A percentile compares a stretch with the other conserved stretches of the same genome.
Conservation (phyloP, 257 asterid genomes). For the Galeopsis tetrahit region DNA sequence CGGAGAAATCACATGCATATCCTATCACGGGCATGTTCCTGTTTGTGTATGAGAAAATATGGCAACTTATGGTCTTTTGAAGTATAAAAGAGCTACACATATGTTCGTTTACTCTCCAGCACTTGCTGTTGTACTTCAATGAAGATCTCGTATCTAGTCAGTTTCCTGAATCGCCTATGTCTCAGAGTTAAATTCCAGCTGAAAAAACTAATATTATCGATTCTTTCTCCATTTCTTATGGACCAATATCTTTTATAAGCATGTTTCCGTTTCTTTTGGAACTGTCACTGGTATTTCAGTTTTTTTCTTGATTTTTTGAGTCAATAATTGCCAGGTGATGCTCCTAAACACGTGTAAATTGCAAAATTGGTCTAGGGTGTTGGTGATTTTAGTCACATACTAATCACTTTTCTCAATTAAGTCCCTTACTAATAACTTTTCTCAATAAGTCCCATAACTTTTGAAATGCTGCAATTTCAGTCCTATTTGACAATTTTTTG, state of each 20-base stretch:
- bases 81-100: neutral
- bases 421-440: no score
- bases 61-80: constrained; percentile 11
- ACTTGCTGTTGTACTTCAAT: constrained; percentile 12
- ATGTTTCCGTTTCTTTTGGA: neutral
- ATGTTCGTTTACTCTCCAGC: constrained; percentile 17
- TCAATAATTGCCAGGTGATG: constrained; percentile 12
- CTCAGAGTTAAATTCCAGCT: constrained; percentile 22
- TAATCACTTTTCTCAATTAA: no score
- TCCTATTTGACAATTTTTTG: no score
- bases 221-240: constrained; percentile 1
- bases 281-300: neutral
- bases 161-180: constrained; percentile 27
- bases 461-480: no score
- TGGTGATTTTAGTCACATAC: no score
- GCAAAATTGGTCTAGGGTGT: no score
- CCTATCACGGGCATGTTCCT: constrained; percentile 8
- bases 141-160: neutral
- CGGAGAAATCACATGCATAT: neutral
- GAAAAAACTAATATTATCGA: neutral
- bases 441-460: no score
- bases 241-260: neutral
- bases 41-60: constrained; percentile 10
- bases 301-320: constrained; percentile 21
- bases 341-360: neutral